phyloP scores from a whole-genome alignment of 2,329 filamentous ascomycete genomes.

The Macrophomina tecta region DNA sequence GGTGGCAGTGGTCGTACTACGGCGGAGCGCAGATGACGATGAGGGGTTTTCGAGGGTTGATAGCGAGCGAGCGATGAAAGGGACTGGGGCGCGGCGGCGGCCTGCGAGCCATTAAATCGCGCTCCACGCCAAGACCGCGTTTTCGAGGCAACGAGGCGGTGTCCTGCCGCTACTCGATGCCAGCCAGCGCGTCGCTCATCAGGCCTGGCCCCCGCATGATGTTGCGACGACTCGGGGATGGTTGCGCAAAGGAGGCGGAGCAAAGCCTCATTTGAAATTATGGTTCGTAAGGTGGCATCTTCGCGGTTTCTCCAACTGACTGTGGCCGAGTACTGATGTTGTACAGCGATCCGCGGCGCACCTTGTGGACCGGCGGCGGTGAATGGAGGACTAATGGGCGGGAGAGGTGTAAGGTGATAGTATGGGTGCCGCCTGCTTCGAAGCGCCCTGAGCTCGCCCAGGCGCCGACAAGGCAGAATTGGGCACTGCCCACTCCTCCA shows the following conservation, averaged over 20 bases:
- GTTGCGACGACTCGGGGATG: not conserved
- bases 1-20: too few relatives aligned
- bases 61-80: not conserved
- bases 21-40: not conserved
- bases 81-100: not conserved
- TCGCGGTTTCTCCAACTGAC: not conserved
- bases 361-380: too few relatives aligned
- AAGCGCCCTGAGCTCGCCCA: too few relatives aligned
- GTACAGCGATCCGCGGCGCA: too few relatives aligned
- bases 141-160: not conserved
- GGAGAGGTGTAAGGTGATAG: too few relatives aligned
- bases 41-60: not conserved
- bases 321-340: not conserved
- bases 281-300: too few relatives aligned
- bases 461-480: too few relatives aligned
- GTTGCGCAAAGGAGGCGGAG: not conserved
- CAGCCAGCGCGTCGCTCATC: not conserved
- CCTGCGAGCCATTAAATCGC: slow-evolving; percentile 3
- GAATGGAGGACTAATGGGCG: too few relatives aligned
- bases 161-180: not conserved
- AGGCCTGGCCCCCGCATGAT: not conserved
- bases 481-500: too few relatives aligned
- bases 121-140: not conserved
- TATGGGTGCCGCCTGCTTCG: too few relatives aligned
- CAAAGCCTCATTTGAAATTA: not conserved